These are phyloP conservation scores for Bolboschoenoplectus hybrid DNA, from an alignment of 202 grass and related monocot species.

Conservation along the genomic window DNA sequence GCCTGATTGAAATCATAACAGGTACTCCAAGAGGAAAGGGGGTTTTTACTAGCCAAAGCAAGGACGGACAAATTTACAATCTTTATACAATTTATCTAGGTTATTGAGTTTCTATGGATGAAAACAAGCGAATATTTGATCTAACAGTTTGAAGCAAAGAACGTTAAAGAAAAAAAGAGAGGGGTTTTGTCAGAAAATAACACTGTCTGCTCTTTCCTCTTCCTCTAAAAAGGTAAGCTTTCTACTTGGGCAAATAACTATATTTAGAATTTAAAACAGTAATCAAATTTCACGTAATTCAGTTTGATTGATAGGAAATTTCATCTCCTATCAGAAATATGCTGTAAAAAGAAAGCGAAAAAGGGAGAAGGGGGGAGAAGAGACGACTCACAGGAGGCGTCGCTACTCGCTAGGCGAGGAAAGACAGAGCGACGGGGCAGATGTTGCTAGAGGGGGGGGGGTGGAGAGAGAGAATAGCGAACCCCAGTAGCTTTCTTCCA, in stretches of 20 bases:
- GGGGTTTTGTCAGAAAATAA: conserved; percentile 22
- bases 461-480: background rate
- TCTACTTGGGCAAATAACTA: background rate
- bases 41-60: background rate
- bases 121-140: background rate
- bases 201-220: background rate
- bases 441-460: background rate
- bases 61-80: background rate
- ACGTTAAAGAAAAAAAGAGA: background rate
- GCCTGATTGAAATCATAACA: background rate
- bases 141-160: background rate
- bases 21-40: background rate
- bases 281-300: background rate
- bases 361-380: background rate
- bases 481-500: background rate
- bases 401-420: background rate
- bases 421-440: background rate
- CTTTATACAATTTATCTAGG: background rate
- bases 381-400: conserved; percentile 6
- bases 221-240: background rate
- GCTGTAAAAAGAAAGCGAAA: background rate
- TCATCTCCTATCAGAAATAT: background rate
- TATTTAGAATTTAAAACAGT: background rate
- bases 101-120: background rate
- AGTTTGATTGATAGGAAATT: background rate